phyloP scores from a whole-genome alignment of 495 filamentous ascomycete species.

The Astrothelium macrocarpum region DNA sequence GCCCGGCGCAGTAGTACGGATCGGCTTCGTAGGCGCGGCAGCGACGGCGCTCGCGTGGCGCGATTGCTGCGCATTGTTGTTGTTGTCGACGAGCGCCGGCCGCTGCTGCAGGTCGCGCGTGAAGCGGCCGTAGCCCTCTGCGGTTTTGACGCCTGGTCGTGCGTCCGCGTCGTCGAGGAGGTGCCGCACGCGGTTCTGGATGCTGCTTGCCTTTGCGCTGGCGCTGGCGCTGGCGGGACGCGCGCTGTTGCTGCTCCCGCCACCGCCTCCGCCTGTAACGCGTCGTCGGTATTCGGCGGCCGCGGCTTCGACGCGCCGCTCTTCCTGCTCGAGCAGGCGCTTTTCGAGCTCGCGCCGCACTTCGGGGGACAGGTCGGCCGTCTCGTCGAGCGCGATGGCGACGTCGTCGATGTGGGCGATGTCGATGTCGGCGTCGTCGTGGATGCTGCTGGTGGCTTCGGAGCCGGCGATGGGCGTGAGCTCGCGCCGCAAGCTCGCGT shows the following conservation, averaged over 20 bases:
- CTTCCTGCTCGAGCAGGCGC: conserved; percentile 73
- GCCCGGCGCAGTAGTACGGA: no score
- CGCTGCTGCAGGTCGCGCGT: conserved; percentile 43
- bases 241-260: conserved; percentile 32
- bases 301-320: conserved; percentile 81
- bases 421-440: conserved; percentile 50
- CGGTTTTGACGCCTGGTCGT: conserved; percentile 56
- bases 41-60: no score
- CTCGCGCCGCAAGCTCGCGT: background rate
- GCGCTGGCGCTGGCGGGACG: conserved; percentile 27
- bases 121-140: conserved; percentile 80
- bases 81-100: background rate
- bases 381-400: conserved; percentile 54
- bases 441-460: conserved; percentile 60
- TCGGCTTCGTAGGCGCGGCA: no score
- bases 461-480: conserved; percentile 68
- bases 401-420: conserved; percentile 60
- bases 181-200: conserved; percentile 81
- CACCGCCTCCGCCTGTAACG: conserved; percentile 51
- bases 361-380: conserved; percentile 73
- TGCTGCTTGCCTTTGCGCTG: conserved; percentile 53
- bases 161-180: conserved; percentile 63
- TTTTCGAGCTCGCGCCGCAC: conserved; percentile 86
- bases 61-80: no score
- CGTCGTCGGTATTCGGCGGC: conserved; percentile 83